phyloP scores from a whole-genome alignment of 768 basidiomycete species.

The Termitomyces sp. region DNA sequence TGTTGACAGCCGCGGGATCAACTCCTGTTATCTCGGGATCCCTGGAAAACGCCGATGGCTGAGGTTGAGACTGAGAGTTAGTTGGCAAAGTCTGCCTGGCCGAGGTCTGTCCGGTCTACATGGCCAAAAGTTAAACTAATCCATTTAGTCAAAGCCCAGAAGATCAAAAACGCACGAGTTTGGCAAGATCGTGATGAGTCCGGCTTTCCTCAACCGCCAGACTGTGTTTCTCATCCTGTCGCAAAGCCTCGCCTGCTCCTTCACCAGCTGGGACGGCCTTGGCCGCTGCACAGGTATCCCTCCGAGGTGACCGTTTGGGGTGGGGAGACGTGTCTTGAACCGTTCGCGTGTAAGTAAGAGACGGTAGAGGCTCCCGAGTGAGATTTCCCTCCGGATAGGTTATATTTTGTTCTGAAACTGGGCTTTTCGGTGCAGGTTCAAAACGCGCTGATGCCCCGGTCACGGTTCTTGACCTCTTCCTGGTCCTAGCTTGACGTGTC shows the following conservation, averaged over 20 bases:
- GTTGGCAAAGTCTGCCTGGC: slow-evolving; percentile 16
- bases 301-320: slow-evolving; percentile 24
- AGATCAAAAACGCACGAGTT: slow-evolving; percentile 27
- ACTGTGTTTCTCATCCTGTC: slow-evolving; percentile 3
- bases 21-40: slow-evolving; percentile 36
- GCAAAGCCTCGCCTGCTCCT: background rate
- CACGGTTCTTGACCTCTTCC: slow-evolving; percentile 49
- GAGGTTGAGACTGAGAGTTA: slow-evolving; percentile 23
- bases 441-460: slow-evolving; percentile 24
- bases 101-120: slow-evolving; percentile 15
- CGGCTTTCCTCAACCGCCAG: slow-evolving; percentile 1
- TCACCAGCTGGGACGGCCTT: slow-evolving; percentile 1
- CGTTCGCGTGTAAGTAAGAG: slow-evolving; percentile 7
- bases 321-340: slow-evolving; percentile 14
- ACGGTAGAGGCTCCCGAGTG: slow-evolving; percentile 20
- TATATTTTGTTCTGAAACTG: slow-evolving; percentile 21
- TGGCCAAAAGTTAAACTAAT: slow-evolving; percentile 2
- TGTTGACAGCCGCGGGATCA: slow-evolving; percentile 25
- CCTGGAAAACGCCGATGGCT: slow-evolving; percentile 43
- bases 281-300: slow-evolving; percentile 2
- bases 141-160: background rate
- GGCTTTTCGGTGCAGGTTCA: slow-evolving; percentile 17
- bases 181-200: slow-evolving; percentile 18
- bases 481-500: slow-evolving; percentile 45
- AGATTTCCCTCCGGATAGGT: slow-evolving; percentile 24